These are phyloP conservation scores for Xanthoconium separans DNA, from an alignment of 1,284 basidiomycete genomes.

Conservation along the genomic window DNA sequence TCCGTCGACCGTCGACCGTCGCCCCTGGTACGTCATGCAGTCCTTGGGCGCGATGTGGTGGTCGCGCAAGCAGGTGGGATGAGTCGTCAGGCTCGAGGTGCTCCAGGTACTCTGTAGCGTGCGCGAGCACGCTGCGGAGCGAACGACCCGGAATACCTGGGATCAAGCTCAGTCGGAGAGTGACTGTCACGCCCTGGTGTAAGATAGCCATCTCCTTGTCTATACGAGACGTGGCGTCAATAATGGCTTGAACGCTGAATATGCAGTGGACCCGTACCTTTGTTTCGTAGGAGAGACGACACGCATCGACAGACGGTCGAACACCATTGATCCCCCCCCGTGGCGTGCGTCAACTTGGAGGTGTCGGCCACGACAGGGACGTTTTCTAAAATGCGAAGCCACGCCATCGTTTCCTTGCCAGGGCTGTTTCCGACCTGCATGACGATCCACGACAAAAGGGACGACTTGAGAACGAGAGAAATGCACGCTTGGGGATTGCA, in stretches of 20 bases:
- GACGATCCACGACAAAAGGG: conserved; percentile 77
- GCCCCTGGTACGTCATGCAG: conserved; percentile 37
- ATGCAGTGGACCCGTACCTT: conserved; percentile 14
- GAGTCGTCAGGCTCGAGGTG: conserved; percentile 13
- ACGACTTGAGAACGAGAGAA: conserved; percentile 67
- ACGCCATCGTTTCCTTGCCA: conserved; percentile 48
- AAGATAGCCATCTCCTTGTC: conserved; percentile 24
- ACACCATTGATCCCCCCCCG: conserved; percentile 59
- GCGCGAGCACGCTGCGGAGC: conserved; percentile 33
- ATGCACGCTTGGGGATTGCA: conserved; percentile 63
- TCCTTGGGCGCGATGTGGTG: conserved; percentile 41
- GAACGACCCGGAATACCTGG: not conserved
- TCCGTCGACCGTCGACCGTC: conserved; percentile 21
- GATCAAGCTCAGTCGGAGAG: conserved; percentile 21
- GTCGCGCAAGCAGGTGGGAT: not conserved
- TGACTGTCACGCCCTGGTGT: conserved; percentile 12
- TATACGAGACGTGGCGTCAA: conserved; percentile 7
- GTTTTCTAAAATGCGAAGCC: conserved; percentile 73
- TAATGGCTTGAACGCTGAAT: not conserved
- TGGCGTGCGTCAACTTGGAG: conserved; percentile 49
- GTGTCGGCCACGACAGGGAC: conserved; percentile 41
- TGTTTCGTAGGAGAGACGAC: conserved; percentile 36
- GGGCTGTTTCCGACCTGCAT: conserved; percentile 53
- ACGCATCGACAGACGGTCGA: conserved; percentile 52
- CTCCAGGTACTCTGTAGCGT: conserved; percentile 36